Evolutionary conservation across 164 flowering plant species (phyloP).

Genomic region (Kingdonia uniflora): DNA sequence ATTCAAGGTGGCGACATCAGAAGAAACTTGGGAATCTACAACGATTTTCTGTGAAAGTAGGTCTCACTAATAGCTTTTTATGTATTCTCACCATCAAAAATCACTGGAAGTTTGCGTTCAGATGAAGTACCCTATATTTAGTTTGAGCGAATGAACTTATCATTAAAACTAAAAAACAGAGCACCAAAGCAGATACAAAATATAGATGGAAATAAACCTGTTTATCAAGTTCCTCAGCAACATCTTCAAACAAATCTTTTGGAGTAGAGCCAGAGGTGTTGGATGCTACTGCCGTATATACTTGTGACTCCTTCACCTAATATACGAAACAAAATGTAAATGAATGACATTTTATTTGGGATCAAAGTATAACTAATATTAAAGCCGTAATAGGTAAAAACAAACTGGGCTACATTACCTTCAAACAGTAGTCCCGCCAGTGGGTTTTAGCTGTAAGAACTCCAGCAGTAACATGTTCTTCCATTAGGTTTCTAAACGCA

Average conservation of each 20-base stretch:
- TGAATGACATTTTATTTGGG: not conserved
- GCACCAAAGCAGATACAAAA: not conserved
- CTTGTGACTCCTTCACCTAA: slow-evolving; percentile 73
- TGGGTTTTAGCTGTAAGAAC: slow-evolving; percentile 67
- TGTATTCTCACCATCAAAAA: no score
- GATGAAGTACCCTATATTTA: no score
- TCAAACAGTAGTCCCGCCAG: slow-evolving; percentile 85
- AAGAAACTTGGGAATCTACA: no score
- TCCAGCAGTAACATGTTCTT: slow-evolving; percentile 75
- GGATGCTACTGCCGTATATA: slow-evolving; percentile 74
- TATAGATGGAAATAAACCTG: slow-evolving; percentile 33
- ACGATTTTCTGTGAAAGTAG: no score
- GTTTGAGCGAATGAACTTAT: no score
- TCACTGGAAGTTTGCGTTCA: no score
- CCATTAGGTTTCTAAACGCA: slow-evolving; percentile 81
- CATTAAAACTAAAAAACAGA: no score
- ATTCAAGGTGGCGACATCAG: no score
- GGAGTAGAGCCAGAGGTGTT: slow-evolving; percentile 91
- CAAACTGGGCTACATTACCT: slow-evolving; percentile 28
- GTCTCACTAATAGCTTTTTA: no score
- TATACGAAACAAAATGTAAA: not conserved
- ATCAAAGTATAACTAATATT: not conserved
- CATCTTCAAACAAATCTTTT: slow-evolving; percentile 92
- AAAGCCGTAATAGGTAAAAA: not conserved
- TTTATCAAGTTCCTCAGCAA: slow-evolving; percentile 68